These are phyloP conservation scores for Kwoniella europaea DNA, from an alignment of 768 basidiomycete genomes.

Conservation along the genomic window DNA sequence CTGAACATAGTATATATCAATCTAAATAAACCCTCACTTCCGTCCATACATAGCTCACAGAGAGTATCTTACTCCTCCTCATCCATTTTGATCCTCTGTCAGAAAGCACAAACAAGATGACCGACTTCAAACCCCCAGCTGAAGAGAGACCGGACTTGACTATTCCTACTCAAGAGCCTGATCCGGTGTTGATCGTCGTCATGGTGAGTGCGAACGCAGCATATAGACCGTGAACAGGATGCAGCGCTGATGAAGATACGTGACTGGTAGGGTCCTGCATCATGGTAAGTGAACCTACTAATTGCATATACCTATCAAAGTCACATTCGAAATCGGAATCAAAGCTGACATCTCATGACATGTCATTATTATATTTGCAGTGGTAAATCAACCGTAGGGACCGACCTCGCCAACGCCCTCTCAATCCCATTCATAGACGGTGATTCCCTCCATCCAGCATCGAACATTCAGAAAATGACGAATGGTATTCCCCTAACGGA, in stretches of 20 bases:
- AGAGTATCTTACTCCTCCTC: background rate
- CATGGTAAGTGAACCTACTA: slow-evolving; percentile 28
- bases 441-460: slow-evolving; percentile 79
- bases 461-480: slow-evolving; percentile 88
- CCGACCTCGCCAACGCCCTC: slow-evolving; percentile 67
- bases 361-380: slow-evolving; percentile 2
- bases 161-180: slow-evolving; percentile 41
- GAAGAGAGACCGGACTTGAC: slow-evolving; percentile 43
- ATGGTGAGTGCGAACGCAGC: slow-evolving; percentile 67
- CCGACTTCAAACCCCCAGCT: slow-evolving; percentile 8
- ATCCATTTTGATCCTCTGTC: background rate
- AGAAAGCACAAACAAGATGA: background rate
- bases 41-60: background rate
- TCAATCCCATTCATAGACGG: slow-evolving; percentile 83
- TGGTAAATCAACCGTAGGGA: slow-evolving; percentile 64
- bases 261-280: slow-evolving; percentile 50
- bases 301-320: too few relatives aligned
- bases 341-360: background rate
- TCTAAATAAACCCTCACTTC: too few relatives aligned
- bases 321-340: background rate
- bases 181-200: slow-evolving; percentile 60
- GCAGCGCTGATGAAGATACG: slow-evolving; percentile 55
- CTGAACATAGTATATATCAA: too few relatives aligned
- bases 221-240: slow-evolving; percentile 63
- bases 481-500: slow-evolving; percentile 76